phyloP scores from a whole-genome alignment of 352 stramenopile species.

The Phytophthora fragariae region DNA sequence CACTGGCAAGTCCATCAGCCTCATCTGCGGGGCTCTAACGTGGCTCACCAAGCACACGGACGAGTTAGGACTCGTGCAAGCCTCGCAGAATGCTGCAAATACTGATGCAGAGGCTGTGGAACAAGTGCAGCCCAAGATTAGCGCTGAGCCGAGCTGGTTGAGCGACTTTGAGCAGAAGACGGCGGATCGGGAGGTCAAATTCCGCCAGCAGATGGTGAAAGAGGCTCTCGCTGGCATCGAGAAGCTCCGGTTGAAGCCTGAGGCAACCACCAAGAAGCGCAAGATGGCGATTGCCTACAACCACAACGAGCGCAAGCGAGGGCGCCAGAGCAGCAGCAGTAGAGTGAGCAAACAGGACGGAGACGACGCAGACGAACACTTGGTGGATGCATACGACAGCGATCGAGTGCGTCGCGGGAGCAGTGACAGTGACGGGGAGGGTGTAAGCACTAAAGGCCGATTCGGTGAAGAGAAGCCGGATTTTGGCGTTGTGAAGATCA shows the following conservation, averaged over 20 bases:
- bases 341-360: slow-evolving; percentile 18
- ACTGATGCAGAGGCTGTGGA: slow-evolving; percentile 1
- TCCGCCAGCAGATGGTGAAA: slow-evolving; percentile 55
- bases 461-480: slow-evolving; percentile 34
- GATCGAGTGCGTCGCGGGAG: slow-evolving; percentile 34
- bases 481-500: slow-evolving; percentile 81
- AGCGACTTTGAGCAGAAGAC: slow-evolving; percentile 63
- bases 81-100: slow-evolving; percentile 3
- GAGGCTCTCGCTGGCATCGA: slow-evolving; percentile 64
- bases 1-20: slow-evolving; percentile 93
- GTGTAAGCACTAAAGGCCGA: background rate
- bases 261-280: slow-evolving; percentile 67
- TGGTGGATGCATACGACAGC: slow-evolving; percentile 86
- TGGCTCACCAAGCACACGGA: slow-evolving; percentile 86
- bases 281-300: slow-evolving; percentile 73
- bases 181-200: slow-evolving; percentile 48
- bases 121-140: slow-evolving; percentile 21
- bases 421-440: slow-evolving; percentile 56
- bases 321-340: slow-evolving; percentile 16
- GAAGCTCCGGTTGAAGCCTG: slow-evolving; percentile 56
- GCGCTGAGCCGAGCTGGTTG: slow-evolving; percentile 66
- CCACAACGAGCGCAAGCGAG: slow-evolving; percentile 65
- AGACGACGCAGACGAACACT: slow-evolving; percentile 57
- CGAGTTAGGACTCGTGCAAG: slow-evolving; percentile 66
- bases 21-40: slow-evolving; percentile 90